phyloP scores from a whole-genome alignment of 768 basidiomycete species.

The Lyophyllum decastes region DNA sequence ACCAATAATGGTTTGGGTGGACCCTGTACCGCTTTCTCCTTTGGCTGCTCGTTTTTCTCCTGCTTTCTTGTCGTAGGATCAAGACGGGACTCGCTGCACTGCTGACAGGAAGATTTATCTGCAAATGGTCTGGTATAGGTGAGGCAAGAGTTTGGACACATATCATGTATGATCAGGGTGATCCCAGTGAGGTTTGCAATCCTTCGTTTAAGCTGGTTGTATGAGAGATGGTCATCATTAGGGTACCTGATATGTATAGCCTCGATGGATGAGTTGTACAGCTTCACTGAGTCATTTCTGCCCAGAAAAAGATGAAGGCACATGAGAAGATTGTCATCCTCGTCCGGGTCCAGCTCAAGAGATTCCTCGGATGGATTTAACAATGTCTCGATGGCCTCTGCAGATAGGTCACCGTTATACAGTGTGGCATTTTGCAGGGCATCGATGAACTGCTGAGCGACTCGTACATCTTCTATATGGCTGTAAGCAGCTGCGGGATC shows the following conservation, averaged over 20 bases:
- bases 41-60: no score
- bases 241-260: neutral
- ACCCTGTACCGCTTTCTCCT: no score
- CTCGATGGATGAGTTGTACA: neutral
- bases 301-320: neutral
- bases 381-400: neutral
- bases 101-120: neutral
- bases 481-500: neutral
- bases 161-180: conserved; percentile 3
- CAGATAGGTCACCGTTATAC: neutral
- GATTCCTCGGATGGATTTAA: neutral
- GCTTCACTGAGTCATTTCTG: neutral
- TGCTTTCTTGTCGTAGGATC: conserved; percentile 12
- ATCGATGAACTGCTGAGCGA: neutral
- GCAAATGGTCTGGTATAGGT: conserved; percentile 7
- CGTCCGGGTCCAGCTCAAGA: neutral
- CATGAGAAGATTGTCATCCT: neutral
- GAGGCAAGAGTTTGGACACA: conserved; percentile 13
- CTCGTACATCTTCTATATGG: neutral
- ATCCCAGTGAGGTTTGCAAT: conserved; percentile 12
- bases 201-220: conserved; percentile 10
- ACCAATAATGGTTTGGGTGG: no score
- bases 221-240: conserved; percentile 5
- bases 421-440: neutral
- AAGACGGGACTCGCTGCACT: conserved; percentile 10